Base-by-base conservation (phyloP, 1,284 basidiomycete genomes). In the Pholiota adiposa region DNA sequence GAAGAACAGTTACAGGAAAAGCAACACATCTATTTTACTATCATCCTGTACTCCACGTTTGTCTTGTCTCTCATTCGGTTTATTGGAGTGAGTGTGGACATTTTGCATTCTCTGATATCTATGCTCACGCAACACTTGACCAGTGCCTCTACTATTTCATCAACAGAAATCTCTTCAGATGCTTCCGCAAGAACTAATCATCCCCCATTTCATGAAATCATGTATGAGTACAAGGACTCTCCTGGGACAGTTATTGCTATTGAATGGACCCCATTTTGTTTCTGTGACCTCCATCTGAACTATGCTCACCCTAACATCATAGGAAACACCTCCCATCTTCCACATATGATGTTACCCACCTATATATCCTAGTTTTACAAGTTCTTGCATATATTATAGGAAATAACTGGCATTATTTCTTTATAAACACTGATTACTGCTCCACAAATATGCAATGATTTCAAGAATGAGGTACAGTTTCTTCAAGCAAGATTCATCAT, bases 41-140 rank as follows among this genome's bases (percentile, higher is more conserved):
- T 94, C 62, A 92, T 98, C 63, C 81, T 98, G 36, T 98, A 93
- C 81, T 90, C 93, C 29, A 98, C 95, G 0, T 97, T 97, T 72
- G 88, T 75, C 5, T 81, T 98, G 21, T 84, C 93, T 4, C 75
- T 85, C 43, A 86, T 98, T 66, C 86, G 95, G 46, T 96, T 98
- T 75, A 62, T 77, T 38, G 94, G 94, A 68, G 93, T 95, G 75
- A 71, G 93, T 86, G 7, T 14, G 1, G 23, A 50, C 56, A 19
- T 33, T 21, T 1, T 50, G 25, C 36, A 46, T 29, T 9, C 48
- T 38, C n/a, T 36, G 33, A 33, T 46, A 18, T 27, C 33, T 58
- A 33, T 21, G n/a, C 63, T 73, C 53, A 75, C 54, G 21, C 38
- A n/a, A 33, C 41, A 16, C 64, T 31, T 66, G n/a, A n/a, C n/a